Percentiles rank a stretch among this genome's conserved stretches.
Conservation (phyloP, 2,329 filamentous ascomycete genomes). For the Diaporthe ilicicola region DNA sequence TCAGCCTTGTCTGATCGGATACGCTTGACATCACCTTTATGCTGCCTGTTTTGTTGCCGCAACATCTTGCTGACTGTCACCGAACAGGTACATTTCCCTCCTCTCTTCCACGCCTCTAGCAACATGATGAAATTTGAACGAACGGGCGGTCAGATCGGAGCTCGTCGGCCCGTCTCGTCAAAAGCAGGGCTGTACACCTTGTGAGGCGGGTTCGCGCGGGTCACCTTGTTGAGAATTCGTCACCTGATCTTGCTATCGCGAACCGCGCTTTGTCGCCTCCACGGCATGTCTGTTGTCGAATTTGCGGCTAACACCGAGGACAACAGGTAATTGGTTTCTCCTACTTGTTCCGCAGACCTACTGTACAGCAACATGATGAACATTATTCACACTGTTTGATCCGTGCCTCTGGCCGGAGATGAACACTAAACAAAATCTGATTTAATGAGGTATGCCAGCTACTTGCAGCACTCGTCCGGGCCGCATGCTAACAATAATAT, state of each 20-base stretch:
- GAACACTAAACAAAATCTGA: slow-evolving; percentile 66
- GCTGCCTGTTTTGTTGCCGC: slow-evolving; percentile 38
- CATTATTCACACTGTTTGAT: slow-evolving; percentile 71
- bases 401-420: slow-evolving; percentile 54
- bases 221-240: slow-evolving; percentile 73
- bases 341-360: slow-evolving; percentile 25
- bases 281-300: slow-evolving; percentile 34
- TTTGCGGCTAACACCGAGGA: slow-evolving; percentile 26
- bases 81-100: slow-evolving; percentile 51
- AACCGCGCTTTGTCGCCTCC: slow-evolving; percentile 28
- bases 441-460: slow-evolving; percentile 53
- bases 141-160: slow-evolving; percentile 75
- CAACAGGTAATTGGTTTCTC: slow-evolving; percentile 36
- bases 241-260: slow-evolving; percentile 59
- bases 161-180: slow-evolving; percentile 52
- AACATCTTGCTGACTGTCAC: slow-evolving; percentile 43
- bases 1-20: slow-evolving; percentile 74
- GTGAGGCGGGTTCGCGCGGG: slow-evolving; percentile 57
- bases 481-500: slow-evolving; percentile 7
- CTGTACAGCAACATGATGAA: slow-evolving; percentile 54
- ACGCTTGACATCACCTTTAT: slow-evolving; percentile 35
- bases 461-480: too few relatives aligned
- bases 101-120: slow-evolving; percentile 37
- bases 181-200: slow-evolving; percentile 70
- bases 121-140: slow-evolving; percentile 72